Evolutionary conservation across 768 basidiomycete genomes (phyloP).

Genomic region (Mycena floridula): DNA sequence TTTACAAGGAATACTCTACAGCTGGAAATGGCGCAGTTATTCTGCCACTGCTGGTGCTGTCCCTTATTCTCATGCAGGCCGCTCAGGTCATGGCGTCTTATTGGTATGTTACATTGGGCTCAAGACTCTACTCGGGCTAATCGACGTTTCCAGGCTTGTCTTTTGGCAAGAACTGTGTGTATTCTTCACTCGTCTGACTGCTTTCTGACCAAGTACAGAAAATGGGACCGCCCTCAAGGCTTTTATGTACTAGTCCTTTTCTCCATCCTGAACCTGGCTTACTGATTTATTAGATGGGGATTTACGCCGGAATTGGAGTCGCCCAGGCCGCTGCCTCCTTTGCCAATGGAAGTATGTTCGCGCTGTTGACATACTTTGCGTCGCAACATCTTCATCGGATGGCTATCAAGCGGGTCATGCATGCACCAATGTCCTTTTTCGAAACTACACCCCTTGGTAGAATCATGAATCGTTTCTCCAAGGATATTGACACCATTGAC

Average conservation of each 20-base stretch:
- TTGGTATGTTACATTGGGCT: conserved; percentile 44
- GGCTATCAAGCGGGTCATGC: conserved; percentile 66
- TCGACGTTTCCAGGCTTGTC: conserved; percentile 55
- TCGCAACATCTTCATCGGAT: conserved; percentile 63
- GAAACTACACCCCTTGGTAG: conserved; percentile 89
- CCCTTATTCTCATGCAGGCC: conserved; percentile 62
- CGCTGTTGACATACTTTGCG: conserved; percentile 70
- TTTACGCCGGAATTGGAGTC: conserved; percentile 72
- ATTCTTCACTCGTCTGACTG: neutral
- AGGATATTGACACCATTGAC: conserved; percentile 81
- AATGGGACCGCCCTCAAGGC: conserved; percentile 52
- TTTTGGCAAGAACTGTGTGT: conserved; percentile 75
- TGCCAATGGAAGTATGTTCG: conserved; percentile 58
- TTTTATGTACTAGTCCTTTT: conserved; percentile 54
- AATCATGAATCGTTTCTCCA: conserved; percentile 87
- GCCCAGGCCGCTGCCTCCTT: conserved; percentile 65
- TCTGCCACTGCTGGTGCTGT: conserved; percentile 57
- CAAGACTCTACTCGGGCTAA: neutral
- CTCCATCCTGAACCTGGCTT: neutral
- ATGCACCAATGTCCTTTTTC: conserved; percentile 87
- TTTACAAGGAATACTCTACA: conserved; percentile 57
- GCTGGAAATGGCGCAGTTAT: conserved; percentile 65
- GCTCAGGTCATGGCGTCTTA: conserved; percentile 67
- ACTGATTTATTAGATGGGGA: conserved; percentile 53
- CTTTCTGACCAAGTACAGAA: conserved; percentile 20